Base-by-base conservation (phyloP, 306 rosid genomes). In the Vachellia collinsii region DNA sequence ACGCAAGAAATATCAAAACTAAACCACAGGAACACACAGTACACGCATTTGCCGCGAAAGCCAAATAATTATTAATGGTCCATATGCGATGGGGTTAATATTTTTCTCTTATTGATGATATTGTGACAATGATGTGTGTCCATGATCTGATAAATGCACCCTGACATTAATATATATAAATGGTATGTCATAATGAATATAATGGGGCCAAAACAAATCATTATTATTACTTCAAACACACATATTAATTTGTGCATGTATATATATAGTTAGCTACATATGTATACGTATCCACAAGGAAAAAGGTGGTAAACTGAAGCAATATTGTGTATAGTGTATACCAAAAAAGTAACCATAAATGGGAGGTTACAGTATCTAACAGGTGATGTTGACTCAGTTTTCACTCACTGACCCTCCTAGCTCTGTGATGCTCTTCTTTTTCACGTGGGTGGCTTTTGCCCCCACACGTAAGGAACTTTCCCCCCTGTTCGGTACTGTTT, bases 381-480 rank as follows among this genome's bases (percentile, higher is more conserved):
- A 34, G 2, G 8, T 29, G 25, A 72, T 3, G 48, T 42, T 17
- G 72, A 39, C 72, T 39, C 34, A 67, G 75, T 12, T 70, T 70
- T 48, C 14, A 72, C 46, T 50, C 16, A 2, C 67, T 74, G 34
- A 23, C 17, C 17, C 41, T 17, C 0, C n/a, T 14, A 34, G 29
- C 39, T 56, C 16, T 38, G 50, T 37, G 22, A 54, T 9, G 39
- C 37, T 12, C 12, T 43, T 75, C 42, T 42, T 22, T 42, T 42
- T 58, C 79, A 59, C 70, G 56, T 75, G 79, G 79, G 10, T 75
- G 16, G 25, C 56, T 7, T 58, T 38, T 54, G 50, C 38, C 68
- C 43, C 14, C 43, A 8, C 53, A 39, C 36, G 3, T 58, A 56
- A 74, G 36, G 12, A 74, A n/a, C 50, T 19, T 20, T 44, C 34